These are phyloP conservation scores for Globisporangium uncinulatum DNA, from an alignment of 352 stramenopile genomes.

Conservation along the genomic window DNA sequence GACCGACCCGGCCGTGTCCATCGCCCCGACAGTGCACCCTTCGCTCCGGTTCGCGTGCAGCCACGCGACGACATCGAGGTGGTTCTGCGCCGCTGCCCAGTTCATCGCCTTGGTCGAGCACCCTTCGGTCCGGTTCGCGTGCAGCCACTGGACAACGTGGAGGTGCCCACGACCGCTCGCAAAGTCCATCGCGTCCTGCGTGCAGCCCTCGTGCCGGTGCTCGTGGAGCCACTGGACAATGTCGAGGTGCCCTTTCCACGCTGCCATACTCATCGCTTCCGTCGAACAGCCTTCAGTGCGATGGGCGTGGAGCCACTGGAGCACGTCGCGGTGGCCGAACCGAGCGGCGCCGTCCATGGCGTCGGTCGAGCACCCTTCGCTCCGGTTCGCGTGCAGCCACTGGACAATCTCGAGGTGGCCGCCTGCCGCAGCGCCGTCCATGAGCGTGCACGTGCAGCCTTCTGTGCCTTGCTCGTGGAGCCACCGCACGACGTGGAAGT, in stretches of 20 bases:
- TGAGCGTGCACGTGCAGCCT: conserved; percentile 16
- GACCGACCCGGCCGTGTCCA: conserved; percentile 15
- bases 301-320: conserved; percentile 36
- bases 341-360: conserved; percentile 12
- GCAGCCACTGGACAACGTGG: conserved; percentile 13
- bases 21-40: conserved; percentile 15
- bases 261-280: conserved; percentile 7
- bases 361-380: conserved; percentile 4
- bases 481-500: conserved; percentile 21
- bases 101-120: conserved; percentile 20
- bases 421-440: conserved; percentile 14
- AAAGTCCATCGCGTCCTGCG: conserved; percentile 50
- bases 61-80: conserved; percentile 20
- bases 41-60: conserved; percentile 16
- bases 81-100: conserved; percentile 12
- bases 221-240: conserved; percentile 58
- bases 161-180: conserved; percentile 14
- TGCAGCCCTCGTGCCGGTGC: conserved; percentile 53
- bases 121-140: conserved; percentile 12
- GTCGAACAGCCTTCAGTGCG: conserved; percentile 24
- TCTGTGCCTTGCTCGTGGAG: conserved; percentile 15
- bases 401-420: conserved; percentile 13
- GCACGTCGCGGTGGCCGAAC: conserved; percentile 9
- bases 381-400: conserved; percentile 13
- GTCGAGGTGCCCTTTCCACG: conserved; percentile 33